Conservation (phyloP, 495 filamentous ascomycete genomes). For the Neurospora sp. region DNA sequence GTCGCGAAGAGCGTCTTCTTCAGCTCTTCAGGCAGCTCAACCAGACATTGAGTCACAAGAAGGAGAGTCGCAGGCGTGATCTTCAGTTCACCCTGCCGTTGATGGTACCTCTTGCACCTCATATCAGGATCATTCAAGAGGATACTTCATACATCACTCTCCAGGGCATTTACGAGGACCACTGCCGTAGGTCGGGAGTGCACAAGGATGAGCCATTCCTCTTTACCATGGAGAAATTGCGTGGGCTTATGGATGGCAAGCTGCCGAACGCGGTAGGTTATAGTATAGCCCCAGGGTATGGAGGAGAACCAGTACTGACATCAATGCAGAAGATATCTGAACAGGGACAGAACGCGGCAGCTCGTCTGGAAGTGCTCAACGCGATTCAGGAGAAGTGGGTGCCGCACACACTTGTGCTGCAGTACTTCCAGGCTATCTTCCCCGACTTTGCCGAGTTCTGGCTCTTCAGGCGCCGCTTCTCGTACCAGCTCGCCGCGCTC, state of each 20-base stretch:
- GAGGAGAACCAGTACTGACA: not conserved
- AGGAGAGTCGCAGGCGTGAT: conserved; percentile 88
- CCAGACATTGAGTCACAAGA: conserved; percentile 74
- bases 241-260: conserved; percentile 61
- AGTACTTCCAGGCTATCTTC: conserved; percentile 85
- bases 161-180: conserved; percentile 90
- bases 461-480: conserved; percentile 93
- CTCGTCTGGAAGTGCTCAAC: conserved; percentile 74
- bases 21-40: conserved; percentile 99
- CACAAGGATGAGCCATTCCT: conserved; percentile 92
- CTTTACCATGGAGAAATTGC: conserved; percentile 88
- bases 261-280: conserved; percentile 39
- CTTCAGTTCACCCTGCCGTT: conserved; percentile 91
- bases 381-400: conserved; percentile 90
- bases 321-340: conserved; percentile 49
- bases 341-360: conserved; percentile 37
- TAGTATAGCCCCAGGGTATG: not conserved
- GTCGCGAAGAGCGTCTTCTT: conserved; percentile 87
- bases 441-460: conserved; percentile 91
- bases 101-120: conserved; percentile 88
- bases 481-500: conserved; percentile 89
- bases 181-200: conserved; percentile 74
- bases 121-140: conserved; percentile 88
- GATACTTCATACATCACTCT: conserved; percentile 90
- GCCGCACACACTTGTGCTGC: conserved; percentile 63